Base-by-base conservation (phyloP, 345 rosid genomes). In the Combretum micranthum region DNA sequence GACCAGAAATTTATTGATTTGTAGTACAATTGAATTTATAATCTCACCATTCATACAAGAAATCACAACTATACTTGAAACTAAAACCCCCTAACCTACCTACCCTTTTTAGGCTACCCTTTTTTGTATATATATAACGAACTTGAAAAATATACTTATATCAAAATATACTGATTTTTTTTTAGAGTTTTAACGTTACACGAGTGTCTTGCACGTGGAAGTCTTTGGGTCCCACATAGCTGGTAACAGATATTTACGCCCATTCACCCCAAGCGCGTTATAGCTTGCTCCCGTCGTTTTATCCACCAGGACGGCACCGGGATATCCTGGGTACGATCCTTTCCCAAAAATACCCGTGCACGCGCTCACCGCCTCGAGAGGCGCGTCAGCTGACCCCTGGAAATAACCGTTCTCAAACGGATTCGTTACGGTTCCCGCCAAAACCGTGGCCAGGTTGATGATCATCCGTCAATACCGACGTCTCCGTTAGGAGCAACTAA, bases 221-320 rank as follows among this genome's bases (percentile, higher is more conserved):
- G 83, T 76, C 23, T 64, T 69, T 0, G 97, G 96, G 61, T 90
- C 88, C 94, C 94, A 90, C 86, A 90, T 85, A n/a, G 96, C 97
- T 37, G 97, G 97, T 46, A 90, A 56, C 46, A 90, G 60, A 46
- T 70, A 85, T 71, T 76, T 85, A 44, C 97, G 74, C 15, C 94
- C 87, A 46, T 72, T 70, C 19, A 57, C 46, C 0, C 98, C 95
- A 48, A 53, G 50, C 0, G 85, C 90, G 45, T 85, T 88, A 52
- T 66, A 91, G 52, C 96, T 85, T 0, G 87, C 79, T 4, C 90
- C 95, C 9, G 75, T 79, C 1, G 74, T 64, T 73, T 82, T 79
- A 8, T 83, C 94, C 0, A 74, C 77, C 59, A 75, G 67, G 3
- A 82, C 77, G 26, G 45, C 59, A 12, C 96, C 96, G 0, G 96